Evolutionary conservation across 306 rosid genomes (phyloP), one percentile per base, ranked within the genome.

Genomic region (Adenanthera pavonina): DNA sequence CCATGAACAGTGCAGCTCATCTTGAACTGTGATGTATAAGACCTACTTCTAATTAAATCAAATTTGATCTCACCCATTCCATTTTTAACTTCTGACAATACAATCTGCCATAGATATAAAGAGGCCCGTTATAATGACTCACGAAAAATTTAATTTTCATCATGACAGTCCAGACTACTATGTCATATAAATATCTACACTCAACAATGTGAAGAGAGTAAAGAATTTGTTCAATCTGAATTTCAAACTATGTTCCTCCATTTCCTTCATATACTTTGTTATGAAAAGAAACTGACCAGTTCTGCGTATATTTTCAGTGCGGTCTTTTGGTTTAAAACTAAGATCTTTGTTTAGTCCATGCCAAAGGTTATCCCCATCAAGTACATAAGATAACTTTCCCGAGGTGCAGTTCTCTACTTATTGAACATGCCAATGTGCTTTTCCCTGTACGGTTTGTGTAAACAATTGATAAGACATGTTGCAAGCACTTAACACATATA

Each of bases 321-420:
- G 94, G 69, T 91, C 94, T 87, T 91, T 91, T 36, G 89, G 84
- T 81, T 86, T 89, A 77, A 93, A 93, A 79, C 94, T 82, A 75
- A 93, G 97, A 83, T 91, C 89, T 80, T 88, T 90, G 84, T 90
- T 93, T 69, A 93, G 83, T 81, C 98, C 97, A 88, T 93, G 94
- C 72, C 98, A 88, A 81, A 93, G 93, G 81, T 93, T 91, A 84
- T 93, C 98, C 72, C 98, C 98, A 78, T 93, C 97, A 79, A 93
- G 97, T 67, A 91, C 80, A 79, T 93, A 93, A 38, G 97, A 88
- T 61, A 93, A 82, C 77, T 90, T 93, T 47, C 93, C 97, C 84
- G 5, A 80, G 62, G 77, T 93, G 74, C 56, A 93, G 86, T 74
- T 89, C 94, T 72, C 91, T 87, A 77, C 94, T 88, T 48, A 91